phyloP scores from a whole-genome alignment of 306 rosid species.

The Neltuma alba region DNA sequence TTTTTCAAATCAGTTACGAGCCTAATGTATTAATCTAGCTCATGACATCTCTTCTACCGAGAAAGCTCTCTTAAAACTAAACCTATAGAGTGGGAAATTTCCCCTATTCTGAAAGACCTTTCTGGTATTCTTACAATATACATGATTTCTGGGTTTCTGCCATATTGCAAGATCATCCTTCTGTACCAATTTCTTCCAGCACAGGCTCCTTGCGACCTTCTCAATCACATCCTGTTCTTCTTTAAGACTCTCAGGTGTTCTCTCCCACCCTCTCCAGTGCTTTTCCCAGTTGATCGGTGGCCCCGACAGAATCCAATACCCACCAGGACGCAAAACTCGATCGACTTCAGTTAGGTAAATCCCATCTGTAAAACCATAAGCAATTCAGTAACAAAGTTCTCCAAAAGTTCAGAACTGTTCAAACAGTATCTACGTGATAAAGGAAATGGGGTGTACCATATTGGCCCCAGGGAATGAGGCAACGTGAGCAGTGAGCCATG shows the following conservation, averaged over 20 bases:
- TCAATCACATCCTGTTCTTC: slow-evolving; percentile 74
- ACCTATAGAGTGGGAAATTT: slow-evolving; percentile 34
- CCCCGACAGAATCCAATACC: slow-evolving; percentile 96
- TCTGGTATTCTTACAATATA: slow-evolving; percentile 65
- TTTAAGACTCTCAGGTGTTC: slow-evolving; percentile 64
- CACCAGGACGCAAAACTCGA: slow-evolving; percentile 85
- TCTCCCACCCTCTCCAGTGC: slow-evolving; percentile 87
- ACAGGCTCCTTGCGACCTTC: slow-evolving; percentile 75
- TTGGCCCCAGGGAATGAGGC: no score
- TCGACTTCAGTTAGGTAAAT: slow-evolving; percentile 81
- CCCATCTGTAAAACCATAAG: slow-evolving; percentile 61
- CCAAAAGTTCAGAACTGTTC: neutral
- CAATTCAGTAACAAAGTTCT: neutral
- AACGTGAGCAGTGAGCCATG: no score
- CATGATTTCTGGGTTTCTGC: slow-evolving; percentile 86
- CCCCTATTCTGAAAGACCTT: slow-evolving; percentile 81
- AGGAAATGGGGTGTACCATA: neutral
- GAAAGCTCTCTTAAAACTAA: neutral
- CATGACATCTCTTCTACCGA: neutral
- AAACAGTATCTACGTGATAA: neutral
- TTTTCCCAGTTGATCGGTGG: slow-evolving; percentile 93
- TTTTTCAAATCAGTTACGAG: neutral
- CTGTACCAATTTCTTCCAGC: slow-evolving; percentile 86
- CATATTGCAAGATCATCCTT: slow-evolving; percentile 84
- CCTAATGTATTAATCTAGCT: neutral